A percentile compares a stretch with the other conserved stretches of the same genome.
These are phyloP conservation scores for Tolypocladium cylindrosporum DNA, from an alignment of 2,329 filamentous ascomycete species.

Conservation along the genomic window DNA sequence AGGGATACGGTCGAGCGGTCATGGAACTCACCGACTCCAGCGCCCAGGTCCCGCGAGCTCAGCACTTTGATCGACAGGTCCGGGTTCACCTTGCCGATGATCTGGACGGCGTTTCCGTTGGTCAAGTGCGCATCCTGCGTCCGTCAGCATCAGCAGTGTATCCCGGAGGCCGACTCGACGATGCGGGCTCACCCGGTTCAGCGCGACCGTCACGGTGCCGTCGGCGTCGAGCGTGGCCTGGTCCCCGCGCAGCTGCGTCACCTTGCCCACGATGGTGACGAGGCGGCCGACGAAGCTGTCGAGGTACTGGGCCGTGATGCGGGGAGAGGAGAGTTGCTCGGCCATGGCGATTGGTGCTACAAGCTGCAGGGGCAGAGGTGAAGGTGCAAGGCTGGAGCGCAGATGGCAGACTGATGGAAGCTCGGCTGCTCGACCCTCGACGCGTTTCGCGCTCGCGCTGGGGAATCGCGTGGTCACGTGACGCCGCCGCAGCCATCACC, in stretches of 20 bases:
- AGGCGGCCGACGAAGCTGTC: conserved; percentile 63
- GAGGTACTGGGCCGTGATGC: conserved; percentile 72
- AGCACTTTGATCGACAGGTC: conserved; percentile 65
- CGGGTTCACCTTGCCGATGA: conserved; percentile 70
- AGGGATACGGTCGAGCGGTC: too few relatives aligned
- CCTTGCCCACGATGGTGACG: conserved; percentile 79
- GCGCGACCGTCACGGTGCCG: conserved; percentile 61
- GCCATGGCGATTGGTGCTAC: conserved; percentile 39
- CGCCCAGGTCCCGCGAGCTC: conserved; percentile 59
- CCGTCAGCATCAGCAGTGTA: background rate
- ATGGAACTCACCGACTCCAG: conserved; percentile 50
- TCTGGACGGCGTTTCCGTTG: conserved; percentile 60
- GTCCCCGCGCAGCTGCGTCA: conserved; percentile 72
- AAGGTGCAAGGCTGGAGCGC: too few relatives aligned
- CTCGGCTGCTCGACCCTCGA: background rate
- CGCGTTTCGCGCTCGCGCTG: background rate
- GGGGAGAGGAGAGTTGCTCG: conserved; percentile 61
- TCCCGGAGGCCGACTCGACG: background rate
- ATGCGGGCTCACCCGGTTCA: conserved; percentile 54
- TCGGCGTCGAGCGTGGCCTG: conserved; percentile 71
- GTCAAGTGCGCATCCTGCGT: conserved; percentile 59
- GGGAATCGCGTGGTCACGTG: background rate
- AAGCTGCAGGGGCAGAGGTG: background rate
- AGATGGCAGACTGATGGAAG: too few relatives aligned
- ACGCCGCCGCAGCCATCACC: background rate